Conservation (phyloP, 108 stramenopile species). For the Conticribra weissflogii region DNA sequence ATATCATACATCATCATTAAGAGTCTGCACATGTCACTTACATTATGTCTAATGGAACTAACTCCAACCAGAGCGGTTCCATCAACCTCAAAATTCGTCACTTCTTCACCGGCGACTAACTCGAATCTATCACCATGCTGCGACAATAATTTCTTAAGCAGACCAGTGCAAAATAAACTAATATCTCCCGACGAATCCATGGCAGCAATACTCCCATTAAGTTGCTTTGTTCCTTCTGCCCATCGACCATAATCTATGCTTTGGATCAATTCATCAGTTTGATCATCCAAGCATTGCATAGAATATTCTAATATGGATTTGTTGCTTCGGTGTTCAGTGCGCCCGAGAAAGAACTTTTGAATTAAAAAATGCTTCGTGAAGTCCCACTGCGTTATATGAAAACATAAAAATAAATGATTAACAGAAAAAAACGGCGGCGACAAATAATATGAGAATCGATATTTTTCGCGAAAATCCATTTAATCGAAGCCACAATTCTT, state of each 20-base stretch:
- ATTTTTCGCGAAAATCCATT: too few species aligned
- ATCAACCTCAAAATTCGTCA: constrained; percentile 7
- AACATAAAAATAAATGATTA: neutral
- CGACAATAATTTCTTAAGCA: constrained; percentile 7
- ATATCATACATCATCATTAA: too few species aligned
- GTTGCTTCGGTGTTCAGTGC: constrained; percentile 25
- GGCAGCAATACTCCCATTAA: constrained; percentile 21
- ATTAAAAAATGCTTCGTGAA: constrained; percentile 32
- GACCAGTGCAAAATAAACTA: constrained; percentile 22
- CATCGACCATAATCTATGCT: constrained; percentile 40
- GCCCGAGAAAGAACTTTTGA: constrained; percentile 28
- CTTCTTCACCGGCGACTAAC: constrained; percentile 22
- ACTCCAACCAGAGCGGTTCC: constrained; percentile 22
- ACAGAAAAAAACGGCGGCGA: constrained; percentile 7
- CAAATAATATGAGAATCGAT: too few species aligned
- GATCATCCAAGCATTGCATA: constrained; percentile 49
- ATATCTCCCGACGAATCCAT: constrained; percentile 36
- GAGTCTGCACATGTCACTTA: too few species aligned
- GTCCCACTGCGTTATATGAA: constrained; percentile 17
- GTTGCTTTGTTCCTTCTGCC: constrained; percentile 24
- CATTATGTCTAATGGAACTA: constrained; percentile 20
- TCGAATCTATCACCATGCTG: constrained; percentile 19
- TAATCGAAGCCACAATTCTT: too few species aligned
- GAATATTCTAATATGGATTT: constrained; percentile 37
- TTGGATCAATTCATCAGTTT: constrained; percentile 30